These are phyloP conservation scores for Colletotrichum abscissum DNA, from an alignment of 2,329 filamentous ascomycete genomes.

Conservation along the genomic window DNA sequence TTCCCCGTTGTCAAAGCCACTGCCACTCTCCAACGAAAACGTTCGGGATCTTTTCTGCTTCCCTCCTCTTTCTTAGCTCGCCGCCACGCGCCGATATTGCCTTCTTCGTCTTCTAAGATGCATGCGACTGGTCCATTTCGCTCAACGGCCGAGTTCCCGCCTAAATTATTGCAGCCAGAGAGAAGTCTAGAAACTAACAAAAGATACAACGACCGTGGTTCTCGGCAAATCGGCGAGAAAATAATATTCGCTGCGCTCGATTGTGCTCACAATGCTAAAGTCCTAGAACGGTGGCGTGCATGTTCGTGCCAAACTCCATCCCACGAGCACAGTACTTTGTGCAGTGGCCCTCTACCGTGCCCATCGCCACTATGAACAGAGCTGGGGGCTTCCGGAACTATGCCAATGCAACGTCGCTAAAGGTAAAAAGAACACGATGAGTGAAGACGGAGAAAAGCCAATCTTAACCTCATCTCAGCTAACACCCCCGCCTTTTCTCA, in stretches of 20 bases:
- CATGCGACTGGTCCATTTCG: background rate
- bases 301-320: background rate
- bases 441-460: conserved; percentile 1
- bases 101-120: background rate
- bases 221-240: background rate
- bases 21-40: background rate
- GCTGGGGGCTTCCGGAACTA: background rate
- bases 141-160: background rate
- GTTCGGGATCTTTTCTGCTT: background rate
- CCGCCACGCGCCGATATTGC: background rate
- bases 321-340: background rate
- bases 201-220: background rate
- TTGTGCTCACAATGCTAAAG: background rate
- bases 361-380: background rate
- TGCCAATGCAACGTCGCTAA: background rate
- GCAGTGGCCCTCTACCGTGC: background rate
- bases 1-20: background rate
- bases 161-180: background rate
- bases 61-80: background rate
- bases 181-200: background rate
- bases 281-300: background rate
- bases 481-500: conserved; percentile 6
- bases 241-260: background rate
- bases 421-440: background rate
- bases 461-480: conserved; percentile 23